Base-by-base conservation (phyloP, 2,329 filamentous ascomycete genomes). In the Cladosporium sp. region DNA sequence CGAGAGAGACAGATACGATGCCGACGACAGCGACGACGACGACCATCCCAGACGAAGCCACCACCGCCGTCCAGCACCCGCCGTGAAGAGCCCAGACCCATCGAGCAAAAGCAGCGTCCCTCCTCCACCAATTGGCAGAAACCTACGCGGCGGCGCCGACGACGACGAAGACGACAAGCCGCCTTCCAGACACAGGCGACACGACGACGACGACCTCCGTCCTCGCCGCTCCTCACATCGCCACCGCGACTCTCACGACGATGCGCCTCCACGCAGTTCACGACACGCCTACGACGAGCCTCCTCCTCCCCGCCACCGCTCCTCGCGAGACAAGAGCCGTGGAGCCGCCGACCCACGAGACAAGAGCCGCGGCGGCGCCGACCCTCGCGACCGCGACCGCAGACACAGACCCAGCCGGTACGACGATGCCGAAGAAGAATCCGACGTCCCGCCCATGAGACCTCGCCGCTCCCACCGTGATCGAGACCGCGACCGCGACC, bases 21-120 rank as follows among this genome's bases (percentile, higher is more conserved):
- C 47, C 20, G 56, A 59, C 40, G 56, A 59, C n/a, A 51, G 50
- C 40, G 56, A 58, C 14, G 56, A 49, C 39, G 47, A 59, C 25
- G 25, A 38, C 15, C 37, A 43, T 45, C 47, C 56, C 12, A 39
- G 50, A 30, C 47, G 50, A 17, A 52, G 40, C 39, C 56, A 51
- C 49, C 56, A 51, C 22, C 56, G 54, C 30, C 5, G 43, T 34
- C 37, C 52, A 3, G 54, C 54, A 2, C 54, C 54, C 20, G 54
- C 54, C 8, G 54, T 56, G 14, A 56, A 56, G 34, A 56, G 57
- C 20, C 49, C 49, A n/a, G 42, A 52, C 30, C 22, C 43, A 6
- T 42, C 40, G 3, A 57, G 52, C 52, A 59, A 51, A 40, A 28
- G 50, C 25, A 45, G 25, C 28, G 58, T 59, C 1, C 56, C 56